Conservation (phyloP, 1,284 basidiomycete genomes). For the Ustilago lituana region DNA sequence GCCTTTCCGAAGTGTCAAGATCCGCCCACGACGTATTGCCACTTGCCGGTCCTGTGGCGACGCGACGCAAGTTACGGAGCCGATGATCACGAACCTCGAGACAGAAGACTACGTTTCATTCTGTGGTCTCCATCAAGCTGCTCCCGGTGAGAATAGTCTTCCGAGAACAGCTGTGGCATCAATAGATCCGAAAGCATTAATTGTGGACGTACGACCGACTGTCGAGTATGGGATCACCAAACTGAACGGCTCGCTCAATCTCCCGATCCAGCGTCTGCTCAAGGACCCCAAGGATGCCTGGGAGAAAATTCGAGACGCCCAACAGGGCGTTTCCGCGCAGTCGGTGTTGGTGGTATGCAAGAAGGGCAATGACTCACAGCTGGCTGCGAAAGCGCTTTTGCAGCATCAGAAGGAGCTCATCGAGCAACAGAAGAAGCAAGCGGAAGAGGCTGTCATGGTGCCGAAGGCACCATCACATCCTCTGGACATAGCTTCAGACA, state of each 20-base stretch:
- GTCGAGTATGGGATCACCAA: constrained; percentile 88
- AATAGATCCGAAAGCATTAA: constrained; percentile 67
- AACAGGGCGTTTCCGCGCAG: not conserved
- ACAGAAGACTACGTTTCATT: constrained; percentile 60
- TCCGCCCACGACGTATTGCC: constrained; percentile 70
- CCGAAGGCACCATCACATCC: constrained; percentile 12
- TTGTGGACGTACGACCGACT: constrained; percentile 85
- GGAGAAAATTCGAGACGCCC: constrained; percentile 39
- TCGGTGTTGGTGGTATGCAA: constrained; percentile 34
- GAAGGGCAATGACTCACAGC: constrained; percentile 65
- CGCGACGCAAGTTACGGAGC: constrained; percentile 20
- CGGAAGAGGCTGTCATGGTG: not conserved
- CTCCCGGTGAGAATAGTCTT: constrained; percentile 68
- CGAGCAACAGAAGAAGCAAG: not conserved
- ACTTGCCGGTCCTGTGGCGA: constrained; percentile 62
- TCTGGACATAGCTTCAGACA: not conserved
- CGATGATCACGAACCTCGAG: constrained; percentile 49
- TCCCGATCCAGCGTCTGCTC: constrained; percentile 75
- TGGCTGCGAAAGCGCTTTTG: constrained; percentile 17
- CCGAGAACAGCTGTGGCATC: constrained; percentile 72
- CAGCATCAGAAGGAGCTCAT: constrained; percentile 79
- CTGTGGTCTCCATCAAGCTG: constrained; percentile 42
- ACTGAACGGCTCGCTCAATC: constrained; percentile 77
- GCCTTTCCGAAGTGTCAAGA: constrained; percentile 82
- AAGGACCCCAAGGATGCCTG: constrained; percentile 72